phyloP scores from a whole-genome alignment of 495 filamentous ascomycete species.

The Neurospora sp. region DNA sequence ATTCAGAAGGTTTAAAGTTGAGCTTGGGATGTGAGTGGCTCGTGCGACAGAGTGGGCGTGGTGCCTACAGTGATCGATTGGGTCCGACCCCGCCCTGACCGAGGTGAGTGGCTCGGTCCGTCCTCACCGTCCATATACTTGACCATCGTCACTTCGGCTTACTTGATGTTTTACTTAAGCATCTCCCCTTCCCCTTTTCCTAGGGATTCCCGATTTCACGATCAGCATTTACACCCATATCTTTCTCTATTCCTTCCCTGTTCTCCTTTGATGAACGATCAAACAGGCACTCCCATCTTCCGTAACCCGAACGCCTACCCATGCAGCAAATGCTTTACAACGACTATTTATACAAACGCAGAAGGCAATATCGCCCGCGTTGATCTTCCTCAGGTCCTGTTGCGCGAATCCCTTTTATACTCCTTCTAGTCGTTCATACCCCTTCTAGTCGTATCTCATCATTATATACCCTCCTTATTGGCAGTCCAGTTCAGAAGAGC shows the following conservation, averaged over 20 bases:
- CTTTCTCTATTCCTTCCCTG: background rate
- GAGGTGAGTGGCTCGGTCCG: background rate
- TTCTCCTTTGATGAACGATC: background rate
- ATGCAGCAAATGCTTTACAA: background rate
- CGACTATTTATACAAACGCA: background rate
- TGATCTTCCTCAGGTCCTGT: background rate
- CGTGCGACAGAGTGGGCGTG: background rate
- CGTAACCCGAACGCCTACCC: background rate
- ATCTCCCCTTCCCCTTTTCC: background rate
- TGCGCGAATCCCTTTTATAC: background rate
- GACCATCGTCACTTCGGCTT: background rate
- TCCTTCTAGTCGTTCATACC: background rate
- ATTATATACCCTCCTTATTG: background rate
- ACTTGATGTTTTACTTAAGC: background rate
- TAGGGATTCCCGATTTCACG: background rate
- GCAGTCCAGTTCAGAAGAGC: background rate
- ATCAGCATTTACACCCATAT: background rate
- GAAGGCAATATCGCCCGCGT: background rate
- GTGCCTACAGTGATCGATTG: background rate
- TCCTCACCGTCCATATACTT: background rate
- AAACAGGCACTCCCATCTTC: background rate
- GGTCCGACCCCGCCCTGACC: background rate
- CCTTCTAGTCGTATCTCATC: background rate
- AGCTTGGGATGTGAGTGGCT: background rate
- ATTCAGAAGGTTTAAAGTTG: background rate